Conservation (phyloP, 78 protist species). For the Creolimax fragrantissima region DNA sequence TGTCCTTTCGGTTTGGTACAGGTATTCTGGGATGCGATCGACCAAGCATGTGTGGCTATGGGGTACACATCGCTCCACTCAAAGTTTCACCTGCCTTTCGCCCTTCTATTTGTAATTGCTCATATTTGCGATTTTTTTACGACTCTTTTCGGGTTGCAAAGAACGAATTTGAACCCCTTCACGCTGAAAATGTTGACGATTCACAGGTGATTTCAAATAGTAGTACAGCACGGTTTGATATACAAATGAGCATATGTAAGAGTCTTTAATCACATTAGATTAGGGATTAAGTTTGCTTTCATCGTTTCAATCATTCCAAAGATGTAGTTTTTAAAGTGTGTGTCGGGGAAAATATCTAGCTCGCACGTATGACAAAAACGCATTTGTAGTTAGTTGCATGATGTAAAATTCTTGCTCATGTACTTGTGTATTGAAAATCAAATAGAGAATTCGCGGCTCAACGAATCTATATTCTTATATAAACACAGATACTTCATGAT, state of each 20-base stretch:
- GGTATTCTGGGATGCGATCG: slow-evolving; percentile 29
- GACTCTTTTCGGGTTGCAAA: neutral
- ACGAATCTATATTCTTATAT: no score
- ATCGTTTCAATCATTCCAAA: no score
- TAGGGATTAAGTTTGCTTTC: no score
- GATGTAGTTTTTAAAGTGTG: no score
- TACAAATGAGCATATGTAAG: no score
- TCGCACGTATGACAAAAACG: neutral
- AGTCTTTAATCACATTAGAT: no score
- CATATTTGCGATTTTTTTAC: slow-evolving; percentile 4
- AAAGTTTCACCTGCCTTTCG: slow-evolving; percentile 28
- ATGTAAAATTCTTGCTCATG: neutral
- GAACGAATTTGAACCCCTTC: slow-evolving; percentile 29
- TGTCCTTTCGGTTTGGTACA: no score
- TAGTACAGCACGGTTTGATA: no score
- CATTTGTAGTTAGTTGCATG: neutral
- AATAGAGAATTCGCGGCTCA: no score
- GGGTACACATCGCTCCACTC: slow-evolving; percentile 31
- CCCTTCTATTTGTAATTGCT: slow-evolving; percentile 22
- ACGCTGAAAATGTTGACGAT: slow-evolving; percentile 40
- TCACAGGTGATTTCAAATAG: no score
- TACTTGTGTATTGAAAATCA: neutral
- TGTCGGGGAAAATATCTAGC: neutral
- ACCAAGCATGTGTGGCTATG: slow-evolving; percentile 31
- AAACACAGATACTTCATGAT: slow-evolving; percentile 46